Evolutionary conservation across 129 eudicot genomes (phyloP), one percentile per base, ranked within the genome.

Genomic region (Kitagawia praeruptora): DNA sequence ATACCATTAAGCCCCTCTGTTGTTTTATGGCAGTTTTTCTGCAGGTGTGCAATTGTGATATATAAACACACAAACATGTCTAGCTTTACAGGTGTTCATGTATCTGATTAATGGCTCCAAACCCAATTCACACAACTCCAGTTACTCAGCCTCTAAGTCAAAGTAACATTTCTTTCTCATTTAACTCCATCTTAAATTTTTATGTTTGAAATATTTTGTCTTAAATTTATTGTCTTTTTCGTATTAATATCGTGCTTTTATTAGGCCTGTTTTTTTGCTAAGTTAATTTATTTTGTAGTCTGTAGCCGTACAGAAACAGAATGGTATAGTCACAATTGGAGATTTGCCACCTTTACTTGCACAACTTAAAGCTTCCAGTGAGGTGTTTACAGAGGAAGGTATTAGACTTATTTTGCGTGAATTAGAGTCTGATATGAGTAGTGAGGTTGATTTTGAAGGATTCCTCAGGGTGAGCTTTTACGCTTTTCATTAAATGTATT

Each of bases 41-140:
- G 66, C 66, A 23, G 66, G 66, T 2, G 67, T n/a, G 67, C 13
- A 56, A 23, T 56, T 56, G 14, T 58, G 67, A 58, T 34, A 66
- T 10, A 28, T 9, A 31, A 9, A 63, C 37, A 66, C 41, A 31
- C n/a, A n/a, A 66, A 66, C 72, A 66, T 93, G 98, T 91, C 97
- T 89, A 89, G 89, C 76, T 93, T 85, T 72, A 93, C 77, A 80
- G 98, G 97, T 16, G 98, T 93, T 83, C 79, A 86, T 78, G 93
- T 93, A 51, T 93, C 98, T 80, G 98, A 93, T 88, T 96, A 89
- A 77, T 85, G 90, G 92, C 97, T 93, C 80, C 98, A 93, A 79
- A 89, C 93, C 79, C 98, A 93, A 86, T 93, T 93, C 76, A 93
- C 98, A 7, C 96, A 93, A 85, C 97, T 91, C 54, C 92, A 93